Conservation (phyloP, 495 filamentous ascomycete species). For the Wilcoxina mikolae region DNA sequence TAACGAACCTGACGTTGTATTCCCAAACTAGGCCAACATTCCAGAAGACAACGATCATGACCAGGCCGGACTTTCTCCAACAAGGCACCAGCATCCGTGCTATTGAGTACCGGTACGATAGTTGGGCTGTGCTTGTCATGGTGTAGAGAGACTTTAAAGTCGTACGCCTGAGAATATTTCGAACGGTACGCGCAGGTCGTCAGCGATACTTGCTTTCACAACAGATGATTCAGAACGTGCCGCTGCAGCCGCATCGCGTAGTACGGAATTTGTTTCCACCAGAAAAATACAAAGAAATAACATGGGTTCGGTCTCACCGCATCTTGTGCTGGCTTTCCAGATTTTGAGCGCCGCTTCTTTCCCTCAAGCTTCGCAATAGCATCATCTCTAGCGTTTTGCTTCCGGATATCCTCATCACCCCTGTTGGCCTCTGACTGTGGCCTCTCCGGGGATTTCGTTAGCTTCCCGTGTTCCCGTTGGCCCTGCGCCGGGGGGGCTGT, state of each 20-base stretch:
- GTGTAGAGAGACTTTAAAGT: neutral
- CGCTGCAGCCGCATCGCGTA: neutral
- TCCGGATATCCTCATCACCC: neutral
- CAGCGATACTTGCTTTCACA: neutral
- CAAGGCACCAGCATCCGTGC: conserved; percentile 17
- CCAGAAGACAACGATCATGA: conserved; percentile 44
- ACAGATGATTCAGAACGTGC: neutral
- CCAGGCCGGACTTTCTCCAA: conserved; percentile 18
- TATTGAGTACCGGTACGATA: conserved; percentile 11
- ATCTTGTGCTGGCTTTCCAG: neutral
- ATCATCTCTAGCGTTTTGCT: neutral
- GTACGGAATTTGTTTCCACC: neutral
- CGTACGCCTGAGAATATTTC: neutral
- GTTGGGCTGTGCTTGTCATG: neutral
- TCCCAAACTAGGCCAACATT: conserved; percentile 60
- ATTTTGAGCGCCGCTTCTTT: neutral
- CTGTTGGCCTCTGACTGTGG: neutral
- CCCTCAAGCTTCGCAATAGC: conserved; percentile 3
- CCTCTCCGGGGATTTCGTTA: conserved; percentile 9
- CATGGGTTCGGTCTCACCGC: neutral
- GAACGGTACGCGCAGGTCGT: neutral
- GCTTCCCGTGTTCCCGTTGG: neutral
- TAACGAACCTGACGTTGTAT: conserved; percentile 69
- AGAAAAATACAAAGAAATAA: neutral
- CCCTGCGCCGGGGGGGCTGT: conserved; percentile 9